Evolutionary conservation across 2,329 filamentous ascomycete species (phyloP).

Genomic region (Xylaria sp.): DNA sequence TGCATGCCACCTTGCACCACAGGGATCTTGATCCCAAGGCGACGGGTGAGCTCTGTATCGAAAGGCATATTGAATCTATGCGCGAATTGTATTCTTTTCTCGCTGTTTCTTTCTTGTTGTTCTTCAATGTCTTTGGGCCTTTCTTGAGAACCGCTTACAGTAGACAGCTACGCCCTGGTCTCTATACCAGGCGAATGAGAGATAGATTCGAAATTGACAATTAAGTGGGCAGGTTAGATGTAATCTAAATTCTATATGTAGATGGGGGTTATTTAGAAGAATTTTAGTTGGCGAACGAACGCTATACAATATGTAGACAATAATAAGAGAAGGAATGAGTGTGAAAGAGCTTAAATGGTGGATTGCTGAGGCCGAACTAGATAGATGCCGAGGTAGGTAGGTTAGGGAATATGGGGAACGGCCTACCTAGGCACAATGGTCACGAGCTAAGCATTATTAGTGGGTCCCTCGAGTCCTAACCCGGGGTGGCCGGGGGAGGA

Average conservation of each 20-base stretch:
- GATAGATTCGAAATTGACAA: not conserved
- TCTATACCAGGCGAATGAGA: not conserved
- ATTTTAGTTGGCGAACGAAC: not conserved
- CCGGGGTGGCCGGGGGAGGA: not conserved
- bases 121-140: not conserved
- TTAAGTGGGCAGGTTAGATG: not conserved
- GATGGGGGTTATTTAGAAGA: constrained; percentile 4
- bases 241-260: constrained; percentile 13
- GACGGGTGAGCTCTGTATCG: constrained; percentile 67
- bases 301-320: not conserved
- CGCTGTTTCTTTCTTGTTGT: not conserved
- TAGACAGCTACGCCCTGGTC: not conserved
- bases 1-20: constrained; percentile 90
- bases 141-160: not conserved
- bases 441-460: constrained; percentile 6
- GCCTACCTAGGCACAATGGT: constrained; percentile 13
- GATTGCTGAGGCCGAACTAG: not conserved
- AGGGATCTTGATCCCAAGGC: constrained; percentile 71
- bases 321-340: constrained; percentile 15
- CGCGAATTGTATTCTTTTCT: not conserved
- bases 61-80: constrained; percentile 61
- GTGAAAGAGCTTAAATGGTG: not conserved
- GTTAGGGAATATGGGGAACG: constrained; percentile 28
- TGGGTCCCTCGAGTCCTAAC: not conserved
- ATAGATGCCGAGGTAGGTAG: constrained; percentile 39